Evolutionary conservation across 306 rosid genomes (phyloP).

Genomic region (Sesbania bispinosa): DNA sequence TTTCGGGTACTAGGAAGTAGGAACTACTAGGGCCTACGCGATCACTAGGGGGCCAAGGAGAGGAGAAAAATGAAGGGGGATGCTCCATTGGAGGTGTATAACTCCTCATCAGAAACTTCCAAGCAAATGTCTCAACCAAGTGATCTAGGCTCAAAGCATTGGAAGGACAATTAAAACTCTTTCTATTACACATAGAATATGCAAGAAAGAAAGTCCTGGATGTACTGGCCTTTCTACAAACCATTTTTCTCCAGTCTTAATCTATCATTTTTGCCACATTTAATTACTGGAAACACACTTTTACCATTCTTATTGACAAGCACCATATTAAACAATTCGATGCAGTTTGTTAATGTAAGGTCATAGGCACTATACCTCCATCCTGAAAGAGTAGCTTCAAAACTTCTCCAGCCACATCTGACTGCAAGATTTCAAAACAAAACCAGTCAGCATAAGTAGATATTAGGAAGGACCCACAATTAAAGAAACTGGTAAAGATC

Average conservation of each 20-base stretch:
- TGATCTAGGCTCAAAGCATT: neutral
- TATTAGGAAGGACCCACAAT: slow-evolving; percentile 1
- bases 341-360: neutral
- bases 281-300: neutral
- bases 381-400: slow-evolving; percentile 80
- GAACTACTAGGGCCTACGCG: neutral
- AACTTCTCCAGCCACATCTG: slow-evolving; percentile 88
- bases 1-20: no score
- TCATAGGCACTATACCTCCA: slow-evolving; percentile 72
- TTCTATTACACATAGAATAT: neutral
- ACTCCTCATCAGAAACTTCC: neutral
- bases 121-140: neutral
- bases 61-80: neutral
- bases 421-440: slow-evolving; percentile 57
- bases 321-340: neutral
- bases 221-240: neutral
- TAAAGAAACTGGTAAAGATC: slow-evolving; percentile 21
- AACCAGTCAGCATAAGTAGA: slow-evolving; percentile 29
- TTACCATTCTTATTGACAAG: neutral
- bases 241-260: neutral
- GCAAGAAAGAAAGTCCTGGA: neutral
- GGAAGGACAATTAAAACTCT: neutral
- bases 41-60: neutral
- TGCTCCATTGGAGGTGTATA: neutral
- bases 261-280: slow-evolving; percentile 3